phyloP scores from a whole-genome alignment of 164 flowering plant species.

The Chimonanthus praecox region DNA sequence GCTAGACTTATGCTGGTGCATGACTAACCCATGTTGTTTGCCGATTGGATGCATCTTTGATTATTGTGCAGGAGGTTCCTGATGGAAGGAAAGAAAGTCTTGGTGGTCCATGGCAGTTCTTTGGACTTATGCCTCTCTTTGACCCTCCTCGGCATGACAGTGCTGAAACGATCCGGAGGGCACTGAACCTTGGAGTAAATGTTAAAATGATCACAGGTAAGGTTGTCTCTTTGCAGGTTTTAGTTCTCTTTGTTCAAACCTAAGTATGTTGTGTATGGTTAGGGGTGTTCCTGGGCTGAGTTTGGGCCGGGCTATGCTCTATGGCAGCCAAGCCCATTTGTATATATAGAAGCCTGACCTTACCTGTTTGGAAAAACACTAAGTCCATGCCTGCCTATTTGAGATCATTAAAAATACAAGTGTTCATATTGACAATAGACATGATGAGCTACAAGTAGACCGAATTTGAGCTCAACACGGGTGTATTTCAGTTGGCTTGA shows the following conservation, averaged over 20 bases:
- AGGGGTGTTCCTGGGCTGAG: neutral
- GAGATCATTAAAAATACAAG: too few species aligned
- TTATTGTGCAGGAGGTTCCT: conserved; percentile 74
- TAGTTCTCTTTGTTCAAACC: neutral
- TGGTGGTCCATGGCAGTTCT: conserved; percentile 94
- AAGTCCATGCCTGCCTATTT: too few species aligned
- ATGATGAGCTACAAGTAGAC: too few species aligned
- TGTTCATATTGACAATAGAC: too few species aligned
- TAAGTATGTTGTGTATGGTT: neutral
- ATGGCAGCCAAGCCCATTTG: too few species aligned
- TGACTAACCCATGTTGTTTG: neutral
- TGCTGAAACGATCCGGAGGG: conserved; percentile 95
- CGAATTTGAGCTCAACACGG: too few species aligned
- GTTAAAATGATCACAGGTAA: conserved; percentile 97
- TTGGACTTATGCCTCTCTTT: conserved; percentile 89
- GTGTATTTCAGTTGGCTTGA: too few species aligned
- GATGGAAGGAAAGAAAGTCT: conserved; percentile 84
- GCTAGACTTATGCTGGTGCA: neutral
- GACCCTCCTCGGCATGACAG: conserved; percentile 98
- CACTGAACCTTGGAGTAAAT: conserved; percentile 88
- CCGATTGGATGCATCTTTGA: neutral
- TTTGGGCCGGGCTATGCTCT: neutral
- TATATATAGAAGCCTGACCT: neutral
- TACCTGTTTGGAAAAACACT: too few species aligned
- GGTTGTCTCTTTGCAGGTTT: neutral